Percentiles rank a stretch among this genome's conserved stretches.
phyloP scores from a whole-genome alignment of 1,284 basidiomycete species.

The Moniliella sp. region DNA sequence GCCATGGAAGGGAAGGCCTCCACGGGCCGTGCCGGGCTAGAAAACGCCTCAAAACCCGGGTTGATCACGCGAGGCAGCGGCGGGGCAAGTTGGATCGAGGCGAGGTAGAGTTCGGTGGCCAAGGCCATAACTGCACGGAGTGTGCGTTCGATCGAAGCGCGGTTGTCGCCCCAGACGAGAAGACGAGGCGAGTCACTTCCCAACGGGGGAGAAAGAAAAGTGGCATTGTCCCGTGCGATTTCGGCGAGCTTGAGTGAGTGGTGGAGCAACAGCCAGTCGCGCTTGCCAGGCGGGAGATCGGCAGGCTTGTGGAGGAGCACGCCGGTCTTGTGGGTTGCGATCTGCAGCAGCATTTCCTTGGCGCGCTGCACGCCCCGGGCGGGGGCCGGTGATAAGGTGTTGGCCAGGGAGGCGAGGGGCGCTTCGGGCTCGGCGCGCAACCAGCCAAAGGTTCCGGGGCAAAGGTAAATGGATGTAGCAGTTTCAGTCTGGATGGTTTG shows the following conservation, averaged over 20 bases:
- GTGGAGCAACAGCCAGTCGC: conserved; percentile 92
- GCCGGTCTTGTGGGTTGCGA: conserved; percentile 73
- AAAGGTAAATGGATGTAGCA: conserved; percentile 82
- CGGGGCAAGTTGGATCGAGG: conserved; percentile 81
- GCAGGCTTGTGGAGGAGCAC: conserved; percentile 75
- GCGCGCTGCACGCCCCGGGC: conserved; percentile 86
- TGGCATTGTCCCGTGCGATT: conserved; percentile 87
- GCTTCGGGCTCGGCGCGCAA: conserved; percentile 38
- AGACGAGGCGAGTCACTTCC: conserved; percentile 75
- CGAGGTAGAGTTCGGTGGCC: conserved; percentile 82
- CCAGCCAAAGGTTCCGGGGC: conserved; percentile 67
- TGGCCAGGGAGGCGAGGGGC: conserved; percentile 39
- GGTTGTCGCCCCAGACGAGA: conserved; percentile 77
- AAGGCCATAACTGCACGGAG: conserved; percentile 86
- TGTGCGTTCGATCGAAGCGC: conserved; percentile 82
- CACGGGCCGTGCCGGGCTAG: too few species aligned
- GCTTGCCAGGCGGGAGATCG: conserved; percentile 75
- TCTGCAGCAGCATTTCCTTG: conserved; percentile 74
- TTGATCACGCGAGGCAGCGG: conserved; percentile 75
- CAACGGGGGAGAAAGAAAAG: conserved; percentile 74
- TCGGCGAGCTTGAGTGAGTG: conserved; percentile 68
- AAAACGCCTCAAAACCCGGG: conserved; percentile 53
- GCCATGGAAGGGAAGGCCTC: too few species aligned
- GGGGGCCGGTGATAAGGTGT: conserved; percentile 88
- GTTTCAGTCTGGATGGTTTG: conserved; percentile 93